A percentile compares a stretch with the other conserved stretches of the same genome.
Evolutionary conservation across 2,329 filamentous ascomycete species (phyloP).

Genomic region (Penicillium sp.): DNA sequence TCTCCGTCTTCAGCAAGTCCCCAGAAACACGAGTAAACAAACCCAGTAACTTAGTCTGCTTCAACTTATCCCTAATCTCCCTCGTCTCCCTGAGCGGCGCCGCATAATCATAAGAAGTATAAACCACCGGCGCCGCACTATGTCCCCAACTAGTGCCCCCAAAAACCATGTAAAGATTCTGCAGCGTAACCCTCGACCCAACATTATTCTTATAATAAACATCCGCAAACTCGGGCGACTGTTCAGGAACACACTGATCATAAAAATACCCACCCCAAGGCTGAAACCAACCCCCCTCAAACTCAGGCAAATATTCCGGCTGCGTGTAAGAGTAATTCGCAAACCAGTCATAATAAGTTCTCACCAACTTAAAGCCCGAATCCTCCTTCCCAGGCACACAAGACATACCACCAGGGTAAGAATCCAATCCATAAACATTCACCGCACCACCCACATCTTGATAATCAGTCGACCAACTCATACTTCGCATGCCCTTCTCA

Average conservation of each 20-base stretch:
- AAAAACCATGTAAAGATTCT: constrained; percentile 58
- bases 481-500: constrained; percentile 54
- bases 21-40: constrained; percentile 58
- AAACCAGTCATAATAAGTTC: constrained; percentile 63
- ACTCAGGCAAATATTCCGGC: constrained; percentile 58
- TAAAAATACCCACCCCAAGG: constrained; percentile 59
- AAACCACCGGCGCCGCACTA: constrained; percentile 55
- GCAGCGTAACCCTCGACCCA: constrained; percentile 53
- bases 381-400: constrained; percentile 57
- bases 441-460: constrained; percentile 60
- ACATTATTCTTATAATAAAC: constrained; percentile 63
- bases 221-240: constrained; percentile 55
- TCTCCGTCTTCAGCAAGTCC: constrained; percentile 57
- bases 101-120: constrained; percentile 51
- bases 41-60: constrained; percentile 59
- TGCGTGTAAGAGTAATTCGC: constrained; percentile 60
- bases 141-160: constrained; percentile 64
- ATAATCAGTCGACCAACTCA: constrained; percentile 61
- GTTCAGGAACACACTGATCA: constrained; percentile 54
- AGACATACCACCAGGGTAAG: constrained; percentile 47
- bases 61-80: constrained; percentile 57
- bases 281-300: constrained; percentile 59
- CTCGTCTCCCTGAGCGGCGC: constrained; percentile 60
- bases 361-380: constrained; percentile 54
- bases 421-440: constrained; percentile 44